phyloP scores from a whole-genome alignment of 1,139 yeast genomes.

The Torulaspora pretoriensis region DNA sequence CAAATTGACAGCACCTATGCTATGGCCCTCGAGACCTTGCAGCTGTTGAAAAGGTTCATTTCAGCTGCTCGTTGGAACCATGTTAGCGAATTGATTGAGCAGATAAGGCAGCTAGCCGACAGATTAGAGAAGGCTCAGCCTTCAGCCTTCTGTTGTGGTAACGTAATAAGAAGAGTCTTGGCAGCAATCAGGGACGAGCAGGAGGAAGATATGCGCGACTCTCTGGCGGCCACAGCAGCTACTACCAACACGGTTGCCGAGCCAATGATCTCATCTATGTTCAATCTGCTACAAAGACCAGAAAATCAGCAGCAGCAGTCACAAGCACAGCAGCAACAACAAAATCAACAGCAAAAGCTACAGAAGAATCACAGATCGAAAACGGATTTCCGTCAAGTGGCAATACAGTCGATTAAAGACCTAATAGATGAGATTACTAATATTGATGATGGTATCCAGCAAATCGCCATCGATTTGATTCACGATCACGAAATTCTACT shows the following conservation, averaged over 20 bases:
- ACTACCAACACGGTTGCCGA: constrained; percentile 38
- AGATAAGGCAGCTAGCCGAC: constrained; percentile 63
- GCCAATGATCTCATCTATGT: constrained; percentile 80
- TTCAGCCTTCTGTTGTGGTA: constrained; percentile 81
- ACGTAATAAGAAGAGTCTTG: constrained; percentile 83
- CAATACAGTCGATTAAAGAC: constrained; percentile 91
- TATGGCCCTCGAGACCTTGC: constrained; percentile 85
- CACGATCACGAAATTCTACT: constrained; percentile 90
- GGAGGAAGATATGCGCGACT: constrained; percentile 45
- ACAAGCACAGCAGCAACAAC: constrained; percentile 25
- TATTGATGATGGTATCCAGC: constrained; percentile 86
- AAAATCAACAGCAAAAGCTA: constrained; percentile 15
- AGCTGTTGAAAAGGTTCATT: constrained; percentile 78
- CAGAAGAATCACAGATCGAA: constrained; percentile 36
- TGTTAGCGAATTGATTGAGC: constrained; percentile 63
- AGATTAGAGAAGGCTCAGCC: constrained; percentile 63
- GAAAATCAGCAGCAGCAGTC: constrained; percentile 30
- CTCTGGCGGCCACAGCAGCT: constrained; percentile 23
- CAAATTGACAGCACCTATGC: constrained; percentile 48
- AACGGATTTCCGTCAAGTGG: constrained; percentile 73
- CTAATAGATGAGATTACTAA: constrained; percentile 87
- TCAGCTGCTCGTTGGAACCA: constrained; percentile 87
- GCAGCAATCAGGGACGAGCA: constrained; percentile 86
- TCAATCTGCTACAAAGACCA: constrained; percentile 68
- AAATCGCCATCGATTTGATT: constrained; percentile 85